phyloP scores from a whole-genome alignment of 805 yeast genomes.

The Cyberlindnera petersonii region DNA sequence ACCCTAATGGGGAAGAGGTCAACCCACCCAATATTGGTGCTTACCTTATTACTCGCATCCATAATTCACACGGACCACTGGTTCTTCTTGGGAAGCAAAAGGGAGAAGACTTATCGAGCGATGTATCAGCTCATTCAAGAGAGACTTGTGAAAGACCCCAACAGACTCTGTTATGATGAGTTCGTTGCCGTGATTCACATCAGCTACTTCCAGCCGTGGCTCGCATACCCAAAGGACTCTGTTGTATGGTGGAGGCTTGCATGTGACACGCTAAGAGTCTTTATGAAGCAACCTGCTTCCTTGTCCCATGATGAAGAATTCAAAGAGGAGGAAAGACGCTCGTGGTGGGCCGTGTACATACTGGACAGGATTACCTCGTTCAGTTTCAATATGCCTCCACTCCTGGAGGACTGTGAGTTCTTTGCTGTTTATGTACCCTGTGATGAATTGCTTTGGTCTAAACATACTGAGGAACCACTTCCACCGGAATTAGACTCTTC shows the following conservation, averaged over 20 bases:
- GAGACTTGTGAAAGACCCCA: constrained; percentile 9
- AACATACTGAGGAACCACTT: constrained; percentile 22
- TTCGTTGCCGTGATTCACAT: constrained; percentile 20
- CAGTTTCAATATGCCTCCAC: constrained; percentile 33
- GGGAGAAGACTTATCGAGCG: constrained; percentile 18
- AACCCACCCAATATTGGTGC: constrained; percentile 17
- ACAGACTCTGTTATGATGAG: constrained; percentile 21
- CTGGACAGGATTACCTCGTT: constrained; percentile 37
- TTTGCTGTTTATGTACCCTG: constrained; percentile 31
- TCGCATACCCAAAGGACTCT: constrained; percentile 24
- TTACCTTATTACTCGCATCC: constrained; percentile 19
- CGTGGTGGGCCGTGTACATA: constrained; percentile 39
- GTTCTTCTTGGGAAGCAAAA: constrained; percentile 22
- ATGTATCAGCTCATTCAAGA: constrained; percentile 21
- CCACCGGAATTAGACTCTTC: constrained; percentile 30
- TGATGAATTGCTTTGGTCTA: constrained; percentile 32
- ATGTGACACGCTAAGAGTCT: constrained; percentile 12
- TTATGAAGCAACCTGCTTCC: constrained; percentile 7
- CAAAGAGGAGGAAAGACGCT: constrained; percentile 36
- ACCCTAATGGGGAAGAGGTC: constrained; percentile 18
- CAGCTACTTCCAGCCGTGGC: constrained; percentile 26
- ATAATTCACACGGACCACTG: constrained; percentile 23
- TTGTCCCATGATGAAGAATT: constrained; percentile 24
- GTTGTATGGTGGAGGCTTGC: constrained; percentile 25
- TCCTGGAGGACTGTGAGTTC: constrained; percentile 32